These are phyloP conservation scores for Clausena lansium DNA, from an alignment of 345 rosid species.

Conservation along the genomic window DNA sequence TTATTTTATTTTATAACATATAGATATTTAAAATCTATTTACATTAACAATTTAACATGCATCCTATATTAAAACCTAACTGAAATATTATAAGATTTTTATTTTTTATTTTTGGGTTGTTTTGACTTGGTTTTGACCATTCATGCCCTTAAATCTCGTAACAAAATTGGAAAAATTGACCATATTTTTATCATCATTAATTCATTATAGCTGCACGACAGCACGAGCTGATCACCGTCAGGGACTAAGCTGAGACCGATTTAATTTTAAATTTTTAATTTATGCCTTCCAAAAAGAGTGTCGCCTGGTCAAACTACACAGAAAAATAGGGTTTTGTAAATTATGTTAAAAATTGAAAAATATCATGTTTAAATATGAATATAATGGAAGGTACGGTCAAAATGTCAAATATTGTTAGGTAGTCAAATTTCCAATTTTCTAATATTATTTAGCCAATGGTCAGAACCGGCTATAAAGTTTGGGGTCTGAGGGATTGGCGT, in stretches of 20 bases:
- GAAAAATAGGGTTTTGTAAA: neutral
- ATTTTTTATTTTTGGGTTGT: too few species aligned
- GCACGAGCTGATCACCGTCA: neutral
- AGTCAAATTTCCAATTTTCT: neutral
- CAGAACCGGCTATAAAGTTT: too few species aligned
- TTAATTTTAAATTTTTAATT: neutral
- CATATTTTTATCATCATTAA: neutral
- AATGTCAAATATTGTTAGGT: neutral
- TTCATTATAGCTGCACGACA: too few species aligned
- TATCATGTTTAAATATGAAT: neutral
- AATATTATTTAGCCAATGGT: too few species aligned
- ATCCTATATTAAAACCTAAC: neutral
- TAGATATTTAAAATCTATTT: too few species aligned
- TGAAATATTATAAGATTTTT: neutral
- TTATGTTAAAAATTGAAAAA: neutral
- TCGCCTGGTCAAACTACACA: slow-evolving; percentile 14
- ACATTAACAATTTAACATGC: neutral
- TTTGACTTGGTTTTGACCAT: neutral
- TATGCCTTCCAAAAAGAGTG: neutral
- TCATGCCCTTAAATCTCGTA: neutral
- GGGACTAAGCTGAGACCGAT: neutral
- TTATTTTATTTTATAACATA: too few species aligned
- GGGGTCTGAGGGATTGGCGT: too few species aligned
- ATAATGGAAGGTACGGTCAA: neutral
- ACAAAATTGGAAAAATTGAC: neutral